Evolutionary conservation across 2,329 filamentous ascomycete species (phyloP), one percentile per base, ranked within the genome.

Genomic region (Proliferodiscus dingleyae): DNA sequence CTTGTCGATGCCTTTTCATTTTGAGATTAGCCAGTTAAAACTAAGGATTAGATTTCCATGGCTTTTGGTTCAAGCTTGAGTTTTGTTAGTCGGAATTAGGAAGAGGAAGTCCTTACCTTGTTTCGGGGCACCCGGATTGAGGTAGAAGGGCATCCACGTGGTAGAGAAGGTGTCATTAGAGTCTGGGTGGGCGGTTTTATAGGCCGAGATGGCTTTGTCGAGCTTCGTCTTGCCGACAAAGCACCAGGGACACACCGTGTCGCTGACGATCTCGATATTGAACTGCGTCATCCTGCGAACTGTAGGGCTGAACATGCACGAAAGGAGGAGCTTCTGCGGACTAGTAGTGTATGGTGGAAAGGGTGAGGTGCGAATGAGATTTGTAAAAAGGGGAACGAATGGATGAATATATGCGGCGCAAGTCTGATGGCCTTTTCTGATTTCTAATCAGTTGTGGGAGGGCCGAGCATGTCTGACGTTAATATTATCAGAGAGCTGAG

Each of bases 221-320:
- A 95, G 77, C 29, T 86, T 81, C 52, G 81, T 81, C 62, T 87
- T 85, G 65, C 88, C 89, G 13, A 94, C 72, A 64, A 89, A 93
- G 73, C 89, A 86, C 76, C 79, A 68, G 4, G 87, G 85, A 63
- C 88, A 94, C 56, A 93, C 78, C 2, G 81, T 86, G 68, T 95
- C 89, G n/a, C 79, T 87, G 47, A 89, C 80, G 61, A 89, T 78
- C 48, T 83, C 80, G 66, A 94, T 85, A 51, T 80, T 78, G 70
- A 90, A 87, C 58, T 81, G 79, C 16, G 83, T 80, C 86, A 90
- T 89, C 49, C 49, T 71, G 42, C 49, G 52, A 8, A 55, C 30
- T 5, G 52, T 57, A 5, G 49, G 39, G 8, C 46, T 36, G 44
- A 59, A 55, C 54, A 58, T 58, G 22, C 43, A 55, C n/a, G n/a